Evolutionary conservation across 2,329 filamentous ascomycete genomes (phyloP), one percentile per base, ranked within the genome.

Genomic region (Sarocladium oryzae): DNA sequence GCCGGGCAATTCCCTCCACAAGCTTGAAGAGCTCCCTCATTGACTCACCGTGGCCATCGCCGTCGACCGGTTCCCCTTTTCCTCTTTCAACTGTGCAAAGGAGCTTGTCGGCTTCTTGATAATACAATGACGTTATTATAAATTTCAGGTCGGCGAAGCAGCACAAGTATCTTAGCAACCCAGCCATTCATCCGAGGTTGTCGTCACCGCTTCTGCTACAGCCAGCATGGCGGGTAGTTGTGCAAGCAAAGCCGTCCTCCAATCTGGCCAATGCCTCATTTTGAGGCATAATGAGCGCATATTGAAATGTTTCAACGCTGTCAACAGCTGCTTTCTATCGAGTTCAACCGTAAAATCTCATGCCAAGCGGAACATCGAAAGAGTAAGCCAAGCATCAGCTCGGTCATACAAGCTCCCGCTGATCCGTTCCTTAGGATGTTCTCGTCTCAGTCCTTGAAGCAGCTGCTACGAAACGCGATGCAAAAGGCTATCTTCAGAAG

Each of bases 401-500:
- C 9, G 18, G 9, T 26, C n/a, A 18, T 16, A 9, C 3, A 30
- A 6, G 11, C 32, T 15, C 11, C 9, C 16, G 23, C 49, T 51
- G 20, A 41, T 41, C 36, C 32, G n/a, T 36, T 49, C 24, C 23
- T 20, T 57, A 90, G 85, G 89, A 96, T 63, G 86, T 96, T 61
- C 85, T 95, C 60, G 77, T 95, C 28, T 91, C 89, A 15, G 81
- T 97, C 3, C 75, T 99, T 28, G 89, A 88, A 61, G 89, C 91
- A 16, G 89, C 90, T 10, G 88, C 91, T 5, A 96, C 92, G 0
- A 95, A 91, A 68, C 84, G 93, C 60, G 93, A 99, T 71, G 90
- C 91, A 45, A 91, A 88, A 67, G 84, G 88, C 33, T 99, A 96
- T 63, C 77, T 99, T 15, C 86, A 93, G 59, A 91, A 89, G 55